A percentile compares a stretch with the other conserved stretches of the same genome.
Conservation (phyloP, 805 yeast genomes). For the Groenewaldozyma salmanticensis region DNA sequence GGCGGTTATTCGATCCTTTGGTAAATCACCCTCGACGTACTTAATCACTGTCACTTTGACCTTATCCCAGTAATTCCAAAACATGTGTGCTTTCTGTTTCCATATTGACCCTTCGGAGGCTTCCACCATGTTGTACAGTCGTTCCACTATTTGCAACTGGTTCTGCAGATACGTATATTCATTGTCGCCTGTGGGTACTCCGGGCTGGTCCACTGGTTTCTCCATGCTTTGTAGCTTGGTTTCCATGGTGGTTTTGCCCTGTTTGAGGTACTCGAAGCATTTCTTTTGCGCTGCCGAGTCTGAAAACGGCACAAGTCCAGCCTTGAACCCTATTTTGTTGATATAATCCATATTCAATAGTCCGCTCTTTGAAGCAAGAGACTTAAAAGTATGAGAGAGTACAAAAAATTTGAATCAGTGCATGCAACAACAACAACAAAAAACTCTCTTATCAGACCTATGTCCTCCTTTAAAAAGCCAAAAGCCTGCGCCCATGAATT, state of each 20-base stretch:
- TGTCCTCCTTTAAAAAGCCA: no score
- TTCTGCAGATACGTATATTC: slow-evolving; percentile 14
- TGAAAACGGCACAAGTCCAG: slow-evolving; percentile 24
- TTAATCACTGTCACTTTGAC: slow-evolving; percentile 21
- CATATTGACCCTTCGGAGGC: slow-evolving; percentile 15
- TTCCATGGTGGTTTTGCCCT: slow-evolving; percentile 18
- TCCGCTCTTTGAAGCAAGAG: no score
- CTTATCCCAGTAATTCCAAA: slow-evolving; percentile 31
- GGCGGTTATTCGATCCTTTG: slow-evolving; percentile 7
- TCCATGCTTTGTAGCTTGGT: slow-evolving; percentile 7
- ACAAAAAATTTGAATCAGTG: no score
- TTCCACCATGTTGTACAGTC: slow-evolving; percentile 15
- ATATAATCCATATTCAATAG: slow-evolving; percentile 11
- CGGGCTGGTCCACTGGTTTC: slow-evolving; percentile 13
- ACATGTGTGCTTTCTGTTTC: slow-evolving; percentile 20
- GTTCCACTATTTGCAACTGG: slow-evolving; percentile 15
- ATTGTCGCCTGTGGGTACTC: slow-evolving; percentile 15
- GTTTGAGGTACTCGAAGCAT: slow-evolving; percentile 22
- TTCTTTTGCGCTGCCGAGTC: slow-evolving; percentile 27
- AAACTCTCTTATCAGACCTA: no score
- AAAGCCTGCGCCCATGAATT: no score
- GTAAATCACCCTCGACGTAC: slow-evolving; percentile 7
- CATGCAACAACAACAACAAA: no score
- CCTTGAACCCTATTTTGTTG: slow-evolving; percentile 13
- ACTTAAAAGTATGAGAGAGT: no score